phyloP scores from a whole-genome alignment of 2,329 filamentous ascomycete species.

The Cercospora brassicicola region DNA sequence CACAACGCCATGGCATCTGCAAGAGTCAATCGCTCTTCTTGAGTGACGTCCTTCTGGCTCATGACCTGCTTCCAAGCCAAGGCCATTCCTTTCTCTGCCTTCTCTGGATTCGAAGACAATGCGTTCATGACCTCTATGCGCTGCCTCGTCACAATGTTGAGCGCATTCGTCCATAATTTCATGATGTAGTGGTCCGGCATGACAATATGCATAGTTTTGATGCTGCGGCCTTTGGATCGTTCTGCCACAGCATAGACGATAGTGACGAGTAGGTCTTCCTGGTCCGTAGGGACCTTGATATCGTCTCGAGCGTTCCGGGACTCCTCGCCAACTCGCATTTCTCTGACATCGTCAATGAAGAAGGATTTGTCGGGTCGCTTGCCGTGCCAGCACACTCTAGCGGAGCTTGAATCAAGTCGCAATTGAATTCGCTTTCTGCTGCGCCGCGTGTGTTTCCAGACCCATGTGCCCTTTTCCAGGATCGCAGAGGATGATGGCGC shows the following conservation, averaged over 20 bases:
- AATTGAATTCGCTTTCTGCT: slow-evolving; percentile 71
- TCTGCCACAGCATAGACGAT: slow-evolving; percentile 82
- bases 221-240: slow-evolving; percentile 66
- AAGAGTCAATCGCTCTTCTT: slow-evolving; percentile 73
- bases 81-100: slow-evolving; percentile 71
- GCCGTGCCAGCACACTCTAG: slow-evolving; percentile 85
- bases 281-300: slow-evolving; percentile 66
- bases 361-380: slow-evolving; percentile 77
- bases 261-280: slow-evolving; percentile 78
- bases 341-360: slow-evolving; percentile 92
- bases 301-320: slow-evolving; percentile 88
- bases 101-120: slow-evolving; percentile 72
- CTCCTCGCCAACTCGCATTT: slow-evolving; percentile 80
- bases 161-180: slow-evolving; percentile 76
- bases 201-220: slow-evolving; percentile 84
- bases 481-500: slow-evolving; percentile 74
- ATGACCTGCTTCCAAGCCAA: slow-evolving; percentile 76
- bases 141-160: slow-evolving; percentile 81
- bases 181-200: slow-evolving; percentile 72
- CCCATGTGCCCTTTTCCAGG: slow-evolving; percentile 73
- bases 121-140: slow-evolving; percentile 88
- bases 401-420: slow-evolving; percentile 76
- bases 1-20: slow-evolving; percentile 79
- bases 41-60: slow-evolving; percentile 61
- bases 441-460: slow-evolving; percentile 85